Base-by-base conservation (phyloP, 2,329 filamentous ascomycete genomes). In the Colletotrichum noveboracense region DNA sequence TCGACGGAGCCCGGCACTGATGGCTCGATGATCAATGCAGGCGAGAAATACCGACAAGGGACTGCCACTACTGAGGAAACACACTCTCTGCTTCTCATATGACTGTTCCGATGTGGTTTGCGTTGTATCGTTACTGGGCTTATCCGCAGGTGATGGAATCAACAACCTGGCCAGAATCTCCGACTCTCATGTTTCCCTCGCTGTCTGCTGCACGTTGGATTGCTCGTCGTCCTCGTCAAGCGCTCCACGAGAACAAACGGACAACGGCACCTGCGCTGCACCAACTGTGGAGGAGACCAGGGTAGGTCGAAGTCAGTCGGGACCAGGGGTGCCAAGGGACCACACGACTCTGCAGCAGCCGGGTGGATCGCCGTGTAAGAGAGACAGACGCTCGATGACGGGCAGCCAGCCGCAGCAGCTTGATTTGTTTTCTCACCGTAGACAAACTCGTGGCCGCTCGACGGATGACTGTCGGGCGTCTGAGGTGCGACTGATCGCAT, bases 261-360 rank as follows among this genome's bases (percentile, higher is more conserved):
- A 58, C 61, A 61, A 52, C 68, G 69, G 61, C 48, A 66, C 43
- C 32, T 58, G 48, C 13, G 61, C 70, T 66, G 61, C 72, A 66
- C 55, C 36, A 14, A 16, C 66, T 55, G 36, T n/a, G 68, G 68
- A 62, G 64, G 64, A 28, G 34, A 60, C 61, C 43, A 34, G 30
- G 43, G 32, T 38, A 10, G 64, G 18, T 18, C 48, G 36, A 61
- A 58, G 56, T 34, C 61, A 67, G 38, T 65, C 62, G 38, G 58
- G 56, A 10, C 56, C 56, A 58, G 61, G 72, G 68, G 30, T 43
- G 38, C 30, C 38, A 34, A 26, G 64, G 73, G 43, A 43, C 69
- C 69, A 75, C 69, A 68, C 61, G 7, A 52, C 43, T 75, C 73
- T 75, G 69, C 69, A 72, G 69, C 73, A 72, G 62, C 62, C 43